Base-by-base conservation (phyloP, 1,284 basidiomycete genomes). In the Fomitopsis pinicola region DNA sequence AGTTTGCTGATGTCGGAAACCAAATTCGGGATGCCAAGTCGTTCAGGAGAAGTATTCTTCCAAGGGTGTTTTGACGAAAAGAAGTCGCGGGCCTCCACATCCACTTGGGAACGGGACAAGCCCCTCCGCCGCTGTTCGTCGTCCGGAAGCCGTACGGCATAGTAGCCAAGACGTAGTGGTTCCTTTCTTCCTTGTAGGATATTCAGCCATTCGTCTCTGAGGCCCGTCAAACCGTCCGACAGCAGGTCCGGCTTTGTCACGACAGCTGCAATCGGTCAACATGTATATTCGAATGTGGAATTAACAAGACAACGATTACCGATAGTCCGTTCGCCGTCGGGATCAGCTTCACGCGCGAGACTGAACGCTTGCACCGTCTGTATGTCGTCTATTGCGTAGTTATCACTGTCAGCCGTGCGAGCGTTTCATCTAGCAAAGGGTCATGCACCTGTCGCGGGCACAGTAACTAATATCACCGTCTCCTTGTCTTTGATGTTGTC, bases 241-340 rank as follows among this genome's bases (percentile, higher is more conserved):
- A 88, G 69, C 6, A 69, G 74, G 58, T 89, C 87, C 0, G 86
- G 82, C 61, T 89, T 88, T 0, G 87, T 88, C 17, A 88, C 73
- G 0, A 88, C 78, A 12, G 83, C 86, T 88, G 57, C 42, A 33
- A 17, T 33, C 7, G 42, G 54, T 44, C 7, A 15, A 36, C 42
- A 2, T 40, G 6, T 4, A 26, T 15, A 14, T 17, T 26, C 19
- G 35, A 15, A 36, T 15, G 12, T 4, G 12, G 26, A 30, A 36
- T 22, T 14, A 33, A 44, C 10, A 33, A 2, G 58, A 33, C 30
- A 0, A 33, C 30, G 67, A 19, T 40, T 57, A 83, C 86, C 86
- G 55, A 88, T 87, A 0, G 85, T 88, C 10, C 86, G 77, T 35
- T 75, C 66, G 7, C 84, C 85, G 0, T 71, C 59, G 0, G 79